phyloP scores from a whole-genome alignment of 225 moss, liverwort and hornwort species.

The Polytrichum formosum region DNA sequence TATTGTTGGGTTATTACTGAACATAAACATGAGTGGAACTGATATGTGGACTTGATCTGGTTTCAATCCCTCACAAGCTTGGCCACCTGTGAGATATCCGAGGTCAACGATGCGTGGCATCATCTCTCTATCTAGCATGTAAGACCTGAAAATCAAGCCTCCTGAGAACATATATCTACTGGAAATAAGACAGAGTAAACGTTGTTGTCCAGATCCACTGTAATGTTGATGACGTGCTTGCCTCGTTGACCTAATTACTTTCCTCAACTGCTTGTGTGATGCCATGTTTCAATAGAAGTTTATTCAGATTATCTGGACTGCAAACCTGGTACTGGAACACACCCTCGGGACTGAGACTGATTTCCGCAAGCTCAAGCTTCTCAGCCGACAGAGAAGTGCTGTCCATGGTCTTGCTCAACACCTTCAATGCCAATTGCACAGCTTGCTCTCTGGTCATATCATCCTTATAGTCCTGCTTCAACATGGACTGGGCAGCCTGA shows the following conservation, averaged over 20 bases:
- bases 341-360: constrained; percentile 64
- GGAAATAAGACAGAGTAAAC: too few species aligned
- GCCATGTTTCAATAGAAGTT: constrained; percentile 76
- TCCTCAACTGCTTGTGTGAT: constrained; percentile 81
- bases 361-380: constrained; percentile 81
- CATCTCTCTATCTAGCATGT: too few species aligned
- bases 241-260: constrained; percentile 25
- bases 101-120: too few species aligned
- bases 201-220: neutral
- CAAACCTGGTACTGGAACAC: constrained; percentile 58
- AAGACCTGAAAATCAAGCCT: too few species aligned
- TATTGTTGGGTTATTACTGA: too few species aligned
- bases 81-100: too few species aligned
- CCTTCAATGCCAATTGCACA: constrained; percentile 76
- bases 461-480: constrained; percentile 73
- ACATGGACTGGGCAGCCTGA: constrained; percentile 79
- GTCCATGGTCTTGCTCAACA: constrained; percentile 88
- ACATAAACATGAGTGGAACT: too few species aligned
- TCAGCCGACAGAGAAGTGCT: constrained; percentile 74
- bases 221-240: neutral
- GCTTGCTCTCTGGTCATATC: constrained; percentile 79
- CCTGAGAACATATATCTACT: too few species aligned
- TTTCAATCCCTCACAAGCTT: too few species aligned
- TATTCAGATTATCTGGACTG: constrained; percentile 60
- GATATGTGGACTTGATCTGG: too few species aligned